Evolutionary conservation across 2,329 filamentous ascomycete species (phyloP).

Genomic region (Cercospora janseana): DNA sequence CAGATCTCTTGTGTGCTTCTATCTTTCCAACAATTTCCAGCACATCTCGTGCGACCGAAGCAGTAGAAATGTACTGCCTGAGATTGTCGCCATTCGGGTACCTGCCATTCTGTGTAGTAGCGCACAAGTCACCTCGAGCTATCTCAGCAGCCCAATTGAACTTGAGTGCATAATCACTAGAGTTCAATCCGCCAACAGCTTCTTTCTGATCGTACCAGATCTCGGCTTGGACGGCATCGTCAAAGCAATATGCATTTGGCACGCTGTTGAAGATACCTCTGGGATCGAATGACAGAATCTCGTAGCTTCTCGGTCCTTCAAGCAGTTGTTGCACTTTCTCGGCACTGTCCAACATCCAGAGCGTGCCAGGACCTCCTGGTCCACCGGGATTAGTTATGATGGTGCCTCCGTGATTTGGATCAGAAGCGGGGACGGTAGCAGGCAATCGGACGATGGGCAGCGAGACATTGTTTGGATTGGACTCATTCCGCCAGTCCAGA

Average conservation of each 20-base stretch:
- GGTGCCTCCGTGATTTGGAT: conserved; percentile 43
- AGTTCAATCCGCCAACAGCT: conserved; percentile 19
- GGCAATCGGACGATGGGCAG: conserved; percentile 48
- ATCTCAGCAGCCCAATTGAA: conserved; percentile 39
- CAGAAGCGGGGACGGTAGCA: conserved; percentile 41
- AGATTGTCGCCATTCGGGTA: conserved; percentile 24
- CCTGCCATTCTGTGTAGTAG: conserved; percentile 37
- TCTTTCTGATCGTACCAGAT: conserved; percentile 35
- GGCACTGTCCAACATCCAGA: conserved; percentile 23
- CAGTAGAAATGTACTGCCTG: conserved; percentile 39
- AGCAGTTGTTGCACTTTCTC: conserved; percentile 19
- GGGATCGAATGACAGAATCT: conserved; percentile 48
- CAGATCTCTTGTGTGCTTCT: conserved; percentile 8
- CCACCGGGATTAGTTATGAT: conserved; percentile 45
- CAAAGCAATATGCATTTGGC: conserved; percentile 39
- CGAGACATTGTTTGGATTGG: conserved; percentile 33
- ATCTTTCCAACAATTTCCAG: conserved; percentile 18
- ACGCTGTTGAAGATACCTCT: conserved; percentile 42
- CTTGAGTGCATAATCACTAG: conserved; percentile 30
- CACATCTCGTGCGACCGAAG: conserved; percentile 16
- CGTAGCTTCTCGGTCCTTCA: conserved; percentile 39
- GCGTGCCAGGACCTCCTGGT: conserved; percentile 41
- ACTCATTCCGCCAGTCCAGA: conserved; percentile 39
- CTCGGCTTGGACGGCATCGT: conserved; percentile 31
- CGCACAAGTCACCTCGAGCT: conserved; percentile 35